Conservation (phyloP, 2,329 filamentous ascomycete species). For the Monosporascus ibericus region DNA sequence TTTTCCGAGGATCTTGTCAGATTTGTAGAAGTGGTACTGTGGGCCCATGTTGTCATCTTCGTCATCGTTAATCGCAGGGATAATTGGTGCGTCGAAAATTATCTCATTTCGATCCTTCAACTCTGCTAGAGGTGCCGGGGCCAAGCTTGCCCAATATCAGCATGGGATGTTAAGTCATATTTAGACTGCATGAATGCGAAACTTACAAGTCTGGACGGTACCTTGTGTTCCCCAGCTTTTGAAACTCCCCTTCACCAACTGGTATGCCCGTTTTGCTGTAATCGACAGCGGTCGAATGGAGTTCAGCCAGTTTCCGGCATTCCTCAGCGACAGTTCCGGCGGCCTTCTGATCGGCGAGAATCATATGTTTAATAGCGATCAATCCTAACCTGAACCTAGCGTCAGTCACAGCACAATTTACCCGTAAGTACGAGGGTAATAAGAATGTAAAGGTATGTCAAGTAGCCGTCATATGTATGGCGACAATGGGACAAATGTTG, state of each 20-base stretch:
- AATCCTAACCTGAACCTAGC: constrained; percentile 24
- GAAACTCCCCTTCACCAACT: constrained; percentile 41
- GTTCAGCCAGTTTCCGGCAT: constrained; percentile 50
- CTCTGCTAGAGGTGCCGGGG: constrained; percentile 37
- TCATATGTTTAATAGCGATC: constrained; percentile 59
- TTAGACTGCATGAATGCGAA: neutral
- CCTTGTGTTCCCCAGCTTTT: constrained; percentile 24
- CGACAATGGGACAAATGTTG: too few relatives aligned
- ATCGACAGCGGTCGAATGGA: constrained; percentile 68
- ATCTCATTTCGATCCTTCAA: constrained; percentile 40
- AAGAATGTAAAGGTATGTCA: neutral
- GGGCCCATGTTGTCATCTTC: constrained; percentile 41
- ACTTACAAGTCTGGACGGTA: constrained; percentile 52
- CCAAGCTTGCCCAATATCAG: constrained; percentile 28
- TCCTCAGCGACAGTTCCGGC: constrained; percentile 45
- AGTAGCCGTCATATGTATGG: too few relatives aligned
- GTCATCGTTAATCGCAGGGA: constrained; percentile 31
- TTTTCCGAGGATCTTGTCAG: constrained; percentile 60
- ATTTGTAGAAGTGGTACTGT: constrained; percentile 55
- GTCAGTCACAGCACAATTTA: too few relatives aligned
- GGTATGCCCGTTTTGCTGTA: constrained; percentile 69
- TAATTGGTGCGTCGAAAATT: constrained; percentile 27
- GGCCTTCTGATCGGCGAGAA: constrained; percentile 52
- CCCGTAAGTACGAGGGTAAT: too few relatives aligned
- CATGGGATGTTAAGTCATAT: neutral